Evolutionary conservation across 306 rosid genomes (phyloP).

Genomic region (Ceratonia siliqua): DNA sequence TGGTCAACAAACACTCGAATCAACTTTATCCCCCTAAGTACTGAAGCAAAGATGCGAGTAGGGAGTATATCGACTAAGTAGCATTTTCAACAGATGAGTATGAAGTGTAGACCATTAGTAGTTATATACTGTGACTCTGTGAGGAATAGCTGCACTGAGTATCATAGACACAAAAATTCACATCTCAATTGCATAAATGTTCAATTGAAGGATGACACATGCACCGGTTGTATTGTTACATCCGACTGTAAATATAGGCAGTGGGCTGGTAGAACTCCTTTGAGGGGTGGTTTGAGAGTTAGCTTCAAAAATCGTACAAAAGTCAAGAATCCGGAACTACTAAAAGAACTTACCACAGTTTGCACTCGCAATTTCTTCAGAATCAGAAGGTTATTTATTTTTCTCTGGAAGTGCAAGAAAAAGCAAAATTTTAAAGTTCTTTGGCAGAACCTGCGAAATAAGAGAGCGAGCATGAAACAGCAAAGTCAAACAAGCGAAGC

Average conservation of each 20-base stretch:
- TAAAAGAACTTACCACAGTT: conserved; percentile 24
- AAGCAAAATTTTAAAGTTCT: conserved; percentile 4
- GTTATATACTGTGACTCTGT: conserved; percentile 17
- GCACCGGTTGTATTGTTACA: conserved; percentile 31
- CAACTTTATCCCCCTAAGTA: conserved; percentile 29
- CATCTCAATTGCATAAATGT: conserved; percentile 30
- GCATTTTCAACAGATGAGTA: background rate
- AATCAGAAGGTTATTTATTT: background rate
- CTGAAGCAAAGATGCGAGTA: conserved; percentile 29
- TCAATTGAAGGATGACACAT: conserved; percentile 27
- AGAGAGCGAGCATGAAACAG: background rate
- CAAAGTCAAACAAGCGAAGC: conserved; percentile 28
- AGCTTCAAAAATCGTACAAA: conserved; percentile 17
- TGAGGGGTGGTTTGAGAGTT: background rate
- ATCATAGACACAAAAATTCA: conserved; percentile 22
- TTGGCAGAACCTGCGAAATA: conserved; percentile 15
- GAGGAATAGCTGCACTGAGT: conserved; percentile 7
- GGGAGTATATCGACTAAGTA: conserved; percentile 13
- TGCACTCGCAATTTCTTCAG: conserved; percentile 17
- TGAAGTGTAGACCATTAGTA: conserved; percentile 26
- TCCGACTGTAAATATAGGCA: conserved; percentile 26
- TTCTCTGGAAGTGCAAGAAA: background rate
- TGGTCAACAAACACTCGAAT: conserved; percentile 60
- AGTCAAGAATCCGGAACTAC: conserved; percentile 4
- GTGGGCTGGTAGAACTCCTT: conserved; percentile 11